Evolutionary conservation across 768 basidiomycete species (phyloP).

Genomic region (Rhodotorula toruloides): DNA sequence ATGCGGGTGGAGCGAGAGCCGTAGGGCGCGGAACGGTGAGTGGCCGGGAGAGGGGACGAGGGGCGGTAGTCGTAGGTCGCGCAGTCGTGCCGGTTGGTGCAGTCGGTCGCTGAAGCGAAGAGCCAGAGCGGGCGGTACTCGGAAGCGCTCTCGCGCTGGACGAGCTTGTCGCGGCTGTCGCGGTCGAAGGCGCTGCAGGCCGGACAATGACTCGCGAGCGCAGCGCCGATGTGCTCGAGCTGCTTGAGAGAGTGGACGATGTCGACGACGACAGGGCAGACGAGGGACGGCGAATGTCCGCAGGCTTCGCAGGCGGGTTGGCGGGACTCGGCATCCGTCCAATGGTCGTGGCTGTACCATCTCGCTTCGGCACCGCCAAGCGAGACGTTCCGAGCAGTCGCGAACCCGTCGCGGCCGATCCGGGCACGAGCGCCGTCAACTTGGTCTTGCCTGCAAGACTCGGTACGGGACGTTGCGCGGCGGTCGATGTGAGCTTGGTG

Average conservation of each 20-base stretch:
- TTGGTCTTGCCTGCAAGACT: not conserved
- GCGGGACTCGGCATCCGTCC: not conserved
- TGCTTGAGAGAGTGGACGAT: not conserved
- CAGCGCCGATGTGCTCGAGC: not conserved
- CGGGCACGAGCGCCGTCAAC: constrained; percentile 6
- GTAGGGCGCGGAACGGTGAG: not conserved
- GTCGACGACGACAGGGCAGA: not conserved
- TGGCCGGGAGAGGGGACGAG: not conserved
- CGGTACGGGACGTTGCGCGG: not conserved
- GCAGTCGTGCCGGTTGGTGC: not conserved
- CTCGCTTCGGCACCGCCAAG: not conserved
- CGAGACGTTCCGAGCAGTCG: not conserved
- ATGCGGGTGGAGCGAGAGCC: not conserved
- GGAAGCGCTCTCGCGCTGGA: not conserved
- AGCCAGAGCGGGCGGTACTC: not conserved
- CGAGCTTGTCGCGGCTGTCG: too few species aligned
- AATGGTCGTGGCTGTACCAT: not conserved
- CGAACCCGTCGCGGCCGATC: not conserved
- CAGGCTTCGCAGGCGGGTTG: too few species aligned
- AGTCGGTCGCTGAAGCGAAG: not conserved
- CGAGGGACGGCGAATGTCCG: not conserved
- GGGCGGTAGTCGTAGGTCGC: not conserved
- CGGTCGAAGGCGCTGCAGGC: not conserved
- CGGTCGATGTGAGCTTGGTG: constrained; percentile 14
- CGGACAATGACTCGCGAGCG: too few species aligned